These are phyloP conservation scores for Cucumis hystrix DNA, from an alignment of 306 rosid genomes.

Conservation along the genomic window DNA sequence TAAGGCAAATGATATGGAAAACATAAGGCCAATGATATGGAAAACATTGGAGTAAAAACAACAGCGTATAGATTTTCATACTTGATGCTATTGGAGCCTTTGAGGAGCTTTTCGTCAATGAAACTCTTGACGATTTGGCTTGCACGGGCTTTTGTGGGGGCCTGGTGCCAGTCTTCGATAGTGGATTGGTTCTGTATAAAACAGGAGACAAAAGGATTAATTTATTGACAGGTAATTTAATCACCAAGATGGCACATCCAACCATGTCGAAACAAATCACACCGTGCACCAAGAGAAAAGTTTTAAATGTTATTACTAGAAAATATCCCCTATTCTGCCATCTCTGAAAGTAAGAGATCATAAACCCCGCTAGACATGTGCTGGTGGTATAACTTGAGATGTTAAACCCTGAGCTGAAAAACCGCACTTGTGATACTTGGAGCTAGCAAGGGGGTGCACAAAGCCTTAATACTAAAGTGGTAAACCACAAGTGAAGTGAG, in stretches of 20 bases:
- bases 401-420: background rate
- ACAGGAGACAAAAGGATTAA: background rate
- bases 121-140: constrained; percentile 37
- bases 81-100: constrained; percentile 38
- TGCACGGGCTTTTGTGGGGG: constrained; percentile 36
- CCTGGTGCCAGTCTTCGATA: constrained; percentile 52
- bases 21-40: background rate
- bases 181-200: constrained; percentile 32
- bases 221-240: background rate
- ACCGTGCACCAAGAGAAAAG: background rate
- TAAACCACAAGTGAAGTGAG: background rate
- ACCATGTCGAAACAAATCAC: background rate
- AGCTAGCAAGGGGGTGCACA: no score
- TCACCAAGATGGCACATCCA: background rate
- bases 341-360: background rate
- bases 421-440: background rate
- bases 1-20: background rate
- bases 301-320: background rate
- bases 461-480: background rate
- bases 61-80: constrained; percentile 23
- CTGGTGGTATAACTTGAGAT: background rate
- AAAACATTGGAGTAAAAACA: background rate
- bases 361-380: background rate
- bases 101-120: constrained; percentile 52
- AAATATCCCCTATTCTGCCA: background rate